Conservation (phyloP, 495 filamentous ascomycete species). For the Penicillium paxilli region DNA sequence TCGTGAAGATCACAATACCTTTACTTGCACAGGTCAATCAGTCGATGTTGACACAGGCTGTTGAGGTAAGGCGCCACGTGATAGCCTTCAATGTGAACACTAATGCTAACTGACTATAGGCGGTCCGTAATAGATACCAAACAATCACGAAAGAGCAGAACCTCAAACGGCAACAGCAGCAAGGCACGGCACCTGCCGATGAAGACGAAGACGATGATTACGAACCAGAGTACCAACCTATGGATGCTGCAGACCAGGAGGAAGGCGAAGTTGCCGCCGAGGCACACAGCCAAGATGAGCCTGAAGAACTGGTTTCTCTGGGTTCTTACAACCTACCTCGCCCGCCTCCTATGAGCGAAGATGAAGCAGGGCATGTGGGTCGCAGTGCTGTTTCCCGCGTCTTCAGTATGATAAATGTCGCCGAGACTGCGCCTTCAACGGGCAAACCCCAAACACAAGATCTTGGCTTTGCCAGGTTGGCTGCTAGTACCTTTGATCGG, state of each 20-base stretch:
- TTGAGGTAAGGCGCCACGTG: constrained; percentile 50
- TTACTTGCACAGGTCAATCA: constrained; percentile 65
- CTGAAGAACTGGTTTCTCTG: constrained; percentile 58
- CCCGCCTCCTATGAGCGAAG: constrained; percentile 68
- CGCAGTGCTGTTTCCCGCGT: constrained; percentile 70
- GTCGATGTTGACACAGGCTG: constrained; percentile 62
- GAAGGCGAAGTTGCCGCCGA: constrained; percentile 68
- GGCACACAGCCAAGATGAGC: constrained; percentile 52
- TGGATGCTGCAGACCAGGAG: constrained; percentile 71
- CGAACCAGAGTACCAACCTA: constrained; percentile 76
- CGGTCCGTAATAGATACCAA: constrained; percentile 49
- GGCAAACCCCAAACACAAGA: constrained; percentile 40
- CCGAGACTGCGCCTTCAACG: constrained; percentile 63
- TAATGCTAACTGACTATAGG: constrained; percentile 33
- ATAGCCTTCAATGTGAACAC: neutral
- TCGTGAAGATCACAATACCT: constrained; percentile 73
- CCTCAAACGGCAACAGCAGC: constrained; percentile 36
- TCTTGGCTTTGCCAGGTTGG: constrained; percentile 76
- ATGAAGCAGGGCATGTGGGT: constrained; percentile 66
- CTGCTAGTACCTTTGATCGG: constrained; percentile 80
- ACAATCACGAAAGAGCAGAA: constrained; percentile 43
- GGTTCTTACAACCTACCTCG: constrained; percentile 75
- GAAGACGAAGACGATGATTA: constrained; percentile 84
- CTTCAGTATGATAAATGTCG: constrained; percentile 69
- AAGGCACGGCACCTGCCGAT: constrained; percentile 48